Base-by-base conservation (phyloP, 352 stramenopile genomes). In the Elongisporangium anandrum region DNA sequence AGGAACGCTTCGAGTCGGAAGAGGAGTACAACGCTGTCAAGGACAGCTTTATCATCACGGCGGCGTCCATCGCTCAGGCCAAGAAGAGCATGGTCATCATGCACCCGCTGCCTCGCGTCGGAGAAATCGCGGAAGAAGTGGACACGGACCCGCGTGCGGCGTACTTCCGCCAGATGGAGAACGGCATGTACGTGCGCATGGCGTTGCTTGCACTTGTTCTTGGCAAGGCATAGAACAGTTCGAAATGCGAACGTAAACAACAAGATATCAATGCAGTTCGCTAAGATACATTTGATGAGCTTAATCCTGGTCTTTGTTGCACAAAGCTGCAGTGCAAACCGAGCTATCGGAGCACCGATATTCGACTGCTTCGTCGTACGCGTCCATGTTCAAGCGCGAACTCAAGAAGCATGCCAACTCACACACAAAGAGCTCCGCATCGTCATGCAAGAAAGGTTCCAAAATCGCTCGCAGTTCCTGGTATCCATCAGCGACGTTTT, bases 141-240 rank as follows among this genome's bases (percentile, higher is more conserved):
- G 98, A 99, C 73, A 69, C 67, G 10, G 95, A 99, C 72, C 94
- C 95, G 45, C 88, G 96, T 52, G 95, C 96, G 45, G 96, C 95
- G 12, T 99, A 99, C 75, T 99, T 99, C 69, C 82, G 95, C 61
- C 96, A 99, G 79, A 97, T 97, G 88, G 84, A 96, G 69, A 98
- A 99, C 82, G 98, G 98, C 59, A 99, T 99, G 96, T 99, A 96
- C 76, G 94, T 98, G 61, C 91, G 98, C 70, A 99, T 99, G 96
- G 97, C 98, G 50, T 70, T 99, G 64, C 85, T 99, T 51, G 88
- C 95, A 26, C 81, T 99, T 9, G 81, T 99, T 20, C 66, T 98
- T 62, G 81, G 82, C 57, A 89, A 91, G 69, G 79, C 71, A 59
- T 94, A 88, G 74, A 51, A 20, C 1, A 22, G 22, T 57, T 52